phyloP scores from a whole-genome alignment of 805 yeast genomes.

The Starmerella lactis-condensi region DNA sequence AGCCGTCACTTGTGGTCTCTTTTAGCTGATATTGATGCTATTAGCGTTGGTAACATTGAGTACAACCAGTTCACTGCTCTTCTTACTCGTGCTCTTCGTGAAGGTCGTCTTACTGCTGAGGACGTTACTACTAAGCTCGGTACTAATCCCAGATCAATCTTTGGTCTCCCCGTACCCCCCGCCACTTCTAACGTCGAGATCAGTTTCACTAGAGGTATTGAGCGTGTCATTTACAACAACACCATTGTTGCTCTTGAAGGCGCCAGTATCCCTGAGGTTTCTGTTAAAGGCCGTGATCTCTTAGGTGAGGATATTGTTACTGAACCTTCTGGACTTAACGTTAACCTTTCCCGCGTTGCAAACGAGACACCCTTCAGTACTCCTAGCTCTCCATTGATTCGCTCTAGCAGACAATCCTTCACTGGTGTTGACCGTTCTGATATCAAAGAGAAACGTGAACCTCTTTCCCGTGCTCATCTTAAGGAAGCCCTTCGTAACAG shows the following conservation, averaged over 20 bases:
- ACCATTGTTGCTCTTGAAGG: conserved; percentile 78
- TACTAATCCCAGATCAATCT: conserved; percentile 63
- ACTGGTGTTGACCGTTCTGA: conserved; percentile 18
- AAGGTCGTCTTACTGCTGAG: conserved; percentile 48
- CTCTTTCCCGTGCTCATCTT: conserved; percentile 46
- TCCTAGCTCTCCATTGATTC: conserved; percentile 15
- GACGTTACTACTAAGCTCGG: conserved; percentile 60
- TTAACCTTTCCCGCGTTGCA: no score
- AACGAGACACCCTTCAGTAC: background rate
- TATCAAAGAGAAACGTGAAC: conserved; percentile 18
- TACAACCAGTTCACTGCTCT: conserved; percentile 66
- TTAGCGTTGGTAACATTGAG: conserved; percentile 72
- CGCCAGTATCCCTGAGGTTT: conserved; percentile 40
- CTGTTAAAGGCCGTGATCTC: conserved; percentile 20
- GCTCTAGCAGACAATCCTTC: conserved; percentile 15
- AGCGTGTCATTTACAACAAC: conserved; percentile 63
- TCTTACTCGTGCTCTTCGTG: conserved; percentile 59
- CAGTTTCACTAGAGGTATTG: conserved; percentile 60
- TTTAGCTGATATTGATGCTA: conserved; percentile 57
- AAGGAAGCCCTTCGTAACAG: conserved; percentile 65
- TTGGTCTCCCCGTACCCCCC: conserved; percentile 57
- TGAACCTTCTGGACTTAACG: conserved; percentile 9
- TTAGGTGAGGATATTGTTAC: conserved; percentile 9
- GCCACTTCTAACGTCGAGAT: conserved; percentile 56
- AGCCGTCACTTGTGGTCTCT: conserved; percentile 68